These are phyloP conservation scores for Lolium multiflorum DNA, from an alignment of 176 grass and related monocot genomes.

Conservation along the genomic window DNA sequence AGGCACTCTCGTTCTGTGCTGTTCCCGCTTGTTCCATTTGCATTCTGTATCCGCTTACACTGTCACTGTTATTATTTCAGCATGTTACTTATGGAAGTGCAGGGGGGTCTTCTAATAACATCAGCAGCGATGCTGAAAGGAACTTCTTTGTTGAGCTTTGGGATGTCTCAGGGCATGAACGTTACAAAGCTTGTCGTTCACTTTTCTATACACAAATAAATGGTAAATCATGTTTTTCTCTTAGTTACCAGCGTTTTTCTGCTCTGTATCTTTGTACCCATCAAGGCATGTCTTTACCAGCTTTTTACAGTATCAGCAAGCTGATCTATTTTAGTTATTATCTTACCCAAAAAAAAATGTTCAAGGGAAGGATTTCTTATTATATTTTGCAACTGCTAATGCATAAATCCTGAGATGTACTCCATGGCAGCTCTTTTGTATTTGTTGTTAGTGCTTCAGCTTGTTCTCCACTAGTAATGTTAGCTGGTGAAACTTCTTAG, in stretches of 20 bases:
- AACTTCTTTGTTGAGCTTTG: constrained; percentile 97
- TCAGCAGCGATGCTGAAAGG: constrained; percentile 67
- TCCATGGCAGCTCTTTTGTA: constrained; percentile 22
- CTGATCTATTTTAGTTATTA: background rate
- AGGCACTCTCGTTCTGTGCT: constrained; percentile 31
- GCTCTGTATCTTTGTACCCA: constrained; percentile 13
- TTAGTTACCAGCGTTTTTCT: constrained; percentile 13
- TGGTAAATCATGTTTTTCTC: constrained; percentile 47
- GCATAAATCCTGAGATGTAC: background rate
- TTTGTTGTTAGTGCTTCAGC: constrained; percentile 4
- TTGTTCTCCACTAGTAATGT: constrained; percentile 17
- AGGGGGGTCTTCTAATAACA: constrained; percentile 74
- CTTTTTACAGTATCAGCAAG: constrained; percentile 12
- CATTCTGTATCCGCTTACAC: constrained; percentile 34
- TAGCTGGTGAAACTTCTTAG: background rate
- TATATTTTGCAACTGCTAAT: constrained; percentile 23
- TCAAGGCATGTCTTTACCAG: background rate
- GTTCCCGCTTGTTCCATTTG: constrained; percentile 25
- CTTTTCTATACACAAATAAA: constrained; percentile 95
- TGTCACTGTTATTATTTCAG: constrained; percentile 61
- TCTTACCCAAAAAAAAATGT: background rate
- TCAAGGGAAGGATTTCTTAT: background rate
- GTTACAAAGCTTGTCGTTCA: constrained; percentile 84
- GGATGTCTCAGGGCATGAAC: constrained; percentile 94
- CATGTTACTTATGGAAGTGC: constrained; percentile 82